Conservation (phyloP, 2,329 filamentous ascomycete species). For the Tolypocladium guangdongense region DNA sequence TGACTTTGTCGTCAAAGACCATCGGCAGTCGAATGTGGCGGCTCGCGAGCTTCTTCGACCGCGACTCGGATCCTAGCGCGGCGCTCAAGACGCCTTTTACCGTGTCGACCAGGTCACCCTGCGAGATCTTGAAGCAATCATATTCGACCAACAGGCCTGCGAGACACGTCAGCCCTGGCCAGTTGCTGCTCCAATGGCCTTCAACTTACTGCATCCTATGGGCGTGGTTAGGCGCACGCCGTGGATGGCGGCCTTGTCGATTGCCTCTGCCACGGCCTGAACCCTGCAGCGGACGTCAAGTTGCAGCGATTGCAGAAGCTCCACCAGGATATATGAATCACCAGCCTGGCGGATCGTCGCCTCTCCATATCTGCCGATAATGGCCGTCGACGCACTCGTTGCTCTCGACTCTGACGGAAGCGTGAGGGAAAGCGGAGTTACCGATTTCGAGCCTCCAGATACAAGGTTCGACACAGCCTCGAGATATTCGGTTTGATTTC, state of each 20-base stretch:
- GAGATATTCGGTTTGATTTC: background rate
- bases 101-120: background rate
- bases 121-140: slow-evolving; percentile 1
- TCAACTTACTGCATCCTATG: background rate
- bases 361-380: background rate
- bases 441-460: background rate
- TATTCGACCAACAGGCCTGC: background rate
- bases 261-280: background rate
- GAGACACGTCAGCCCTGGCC: background rate
- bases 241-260: background rate
- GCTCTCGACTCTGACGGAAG: background rate
- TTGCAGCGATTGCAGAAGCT: background rate
- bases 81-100: background rate
- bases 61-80: background rate
- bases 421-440: background rate
- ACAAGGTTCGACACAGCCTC: background rate
- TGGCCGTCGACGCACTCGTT: background rate
- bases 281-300: background rate
- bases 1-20: slow-evolving; percentile 1
- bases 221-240: background rate
- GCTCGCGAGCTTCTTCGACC: background rate
- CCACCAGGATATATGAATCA: slow-evolving; percentile 1
- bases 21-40: slow-evolving; percentile 1
- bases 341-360: background rate
- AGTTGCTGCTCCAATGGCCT: too few species aligned